These are phyloP conservation scores for Termitomyces heimii DNA, from an alignment of 768 basidiomycete genomes.

Conservation along the genomic window DNA sequence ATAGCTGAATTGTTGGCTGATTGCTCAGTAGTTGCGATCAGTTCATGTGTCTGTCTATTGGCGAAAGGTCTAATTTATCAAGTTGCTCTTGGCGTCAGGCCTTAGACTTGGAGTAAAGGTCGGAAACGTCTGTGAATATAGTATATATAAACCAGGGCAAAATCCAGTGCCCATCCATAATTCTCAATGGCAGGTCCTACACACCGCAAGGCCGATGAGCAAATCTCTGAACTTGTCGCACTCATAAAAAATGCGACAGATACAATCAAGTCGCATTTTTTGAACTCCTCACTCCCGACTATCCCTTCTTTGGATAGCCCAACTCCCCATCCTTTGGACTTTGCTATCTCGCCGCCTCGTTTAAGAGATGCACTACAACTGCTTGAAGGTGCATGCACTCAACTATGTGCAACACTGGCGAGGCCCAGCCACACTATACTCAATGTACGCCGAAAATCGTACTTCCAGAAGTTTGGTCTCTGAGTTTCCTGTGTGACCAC, in stretches of 20 bases:
- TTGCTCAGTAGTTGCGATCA: too few species aligned
- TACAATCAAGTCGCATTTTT: neutral
- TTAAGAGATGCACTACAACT: neutral
- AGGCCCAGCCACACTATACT: neutral
- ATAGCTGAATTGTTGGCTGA: too few species aligned
- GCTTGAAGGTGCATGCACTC: neutral
- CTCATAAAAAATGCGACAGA: neutral
- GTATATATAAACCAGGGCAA: too few species aligned
- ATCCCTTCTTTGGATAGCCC: neutral
- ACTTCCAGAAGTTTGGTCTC: neutral
- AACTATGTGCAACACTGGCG: neutral
- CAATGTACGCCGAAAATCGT: neutral
- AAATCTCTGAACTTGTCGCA: neutral
- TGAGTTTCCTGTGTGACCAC: neutral
- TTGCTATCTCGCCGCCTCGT: neutral
- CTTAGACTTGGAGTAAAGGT: too few species aligned
- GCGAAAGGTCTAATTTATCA: too few species aligned
- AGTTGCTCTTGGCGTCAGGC: too few species aligned
- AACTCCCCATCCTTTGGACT: neutral
- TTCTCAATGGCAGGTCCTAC: neutral
- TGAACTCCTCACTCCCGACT: neutral
- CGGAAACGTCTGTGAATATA: too few species aligned
- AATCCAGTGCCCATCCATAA: neutral
- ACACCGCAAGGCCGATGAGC: neutral
- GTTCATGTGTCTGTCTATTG: too few species aligned